These are phyloP conservation scores for Trypanosoma avium DNA, from an alignment of 208 protist species.

Conservation along the genomic window DNA sequence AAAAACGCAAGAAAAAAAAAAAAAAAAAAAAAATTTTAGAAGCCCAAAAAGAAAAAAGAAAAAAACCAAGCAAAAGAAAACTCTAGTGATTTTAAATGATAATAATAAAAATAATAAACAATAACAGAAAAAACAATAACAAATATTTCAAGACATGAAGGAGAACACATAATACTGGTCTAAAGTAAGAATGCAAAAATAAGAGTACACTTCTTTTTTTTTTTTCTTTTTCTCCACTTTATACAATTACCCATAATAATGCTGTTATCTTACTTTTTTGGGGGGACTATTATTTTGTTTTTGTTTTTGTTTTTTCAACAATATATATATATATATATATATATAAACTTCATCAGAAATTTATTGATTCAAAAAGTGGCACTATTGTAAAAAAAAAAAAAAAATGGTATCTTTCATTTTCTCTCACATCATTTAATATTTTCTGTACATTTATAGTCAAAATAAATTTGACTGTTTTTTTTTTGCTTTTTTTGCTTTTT, in stretches of 20 bases:
- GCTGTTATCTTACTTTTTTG: no score
- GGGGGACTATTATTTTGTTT: no score
- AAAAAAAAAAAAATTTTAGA: slow-evolving; percentile 2
- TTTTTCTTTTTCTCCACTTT: neutral
- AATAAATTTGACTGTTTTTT: no score
- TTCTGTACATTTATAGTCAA: no score
- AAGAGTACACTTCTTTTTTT: neutral
- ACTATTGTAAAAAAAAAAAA: no score
- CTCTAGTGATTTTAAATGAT: no score
- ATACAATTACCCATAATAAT: no score
- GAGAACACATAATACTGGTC: neutral
- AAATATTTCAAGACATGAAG: neutral
- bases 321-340: slow-evolving; percentile 5
- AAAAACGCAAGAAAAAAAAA: neutral
- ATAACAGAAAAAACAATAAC: slow-evolving; percentile 15
- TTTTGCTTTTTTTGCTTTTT: neutral
- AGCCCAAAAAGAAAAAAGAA: slow-evolving; percentile 7
- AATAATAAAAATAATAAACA: slow-evolving; percentile 3
- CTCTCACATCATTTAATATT: no score
- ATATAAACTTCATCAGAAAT: no score
- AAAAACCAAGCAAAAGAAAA: slow-evolving; percentile 5
- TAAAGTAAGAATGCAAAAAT: neutral
- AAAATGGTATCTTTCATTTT: no score
- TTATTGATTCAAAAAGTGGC: no score
- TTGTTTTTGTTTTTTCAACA: no score